Percentiles rank a stretch among this genome's conserved stretches.
Evolutionary conservation across 208 protist species (phyloP).

Genomic region (Leishmania tarentolae): DNA sequence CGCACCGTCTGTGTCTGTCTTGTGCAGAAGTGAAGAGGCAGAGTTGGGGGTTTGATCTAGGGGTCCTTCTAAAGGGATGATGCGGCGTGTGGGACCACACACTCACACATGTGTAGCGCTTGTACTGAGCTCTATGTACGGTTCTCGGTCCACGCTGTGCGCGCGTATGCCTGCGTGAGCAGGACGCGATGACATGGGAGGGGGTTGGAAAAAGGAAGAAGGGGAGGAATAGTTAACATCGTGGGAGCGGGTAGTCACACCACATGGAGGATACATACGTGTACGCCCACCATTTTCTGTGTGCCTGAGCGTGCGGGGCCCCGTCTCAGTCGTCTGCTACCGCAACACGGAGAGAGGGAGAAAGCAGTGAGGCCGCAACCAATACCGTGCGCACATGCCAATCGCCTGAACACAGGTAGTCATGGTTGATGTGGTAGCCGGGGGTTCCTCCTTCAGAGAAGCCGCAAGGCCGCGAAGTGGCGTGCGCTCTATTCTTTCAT

Average conservation of each 20-base stretch:
- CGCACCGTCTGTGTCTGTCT: constrained; percentile 8
- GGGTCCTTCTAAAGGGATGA: neutral
- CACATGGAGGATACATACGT: neutral
- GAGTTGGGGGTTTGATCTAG: neutral
- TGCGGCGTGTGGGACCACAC: neutral
- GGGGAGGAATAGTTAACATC: neutral
- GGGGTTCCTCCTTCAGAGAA: neutral
- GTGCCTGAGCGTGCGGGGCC: neutral
- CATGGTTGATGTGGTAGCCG: neutral
- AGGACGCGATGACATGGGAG: neutral
- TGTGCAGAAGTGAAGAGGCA: neutral
- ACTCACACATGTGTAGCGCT: neutral
- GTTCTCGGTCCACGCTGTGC: neutral
- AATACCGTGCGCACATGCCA: neutral
- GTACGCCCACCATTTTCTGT: neutral
- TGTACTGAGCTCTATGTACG: neutral
- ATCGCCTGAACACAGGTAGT: neutral
- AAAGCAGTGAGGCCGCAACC: neutral
- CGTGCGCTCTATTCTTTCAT: neutral
- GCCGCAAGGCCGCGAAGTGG: neutral
- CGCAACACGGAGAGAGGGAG: neutral
- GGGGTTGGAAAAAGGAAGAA: neutral
- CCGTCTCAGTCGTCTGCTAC: neutral
- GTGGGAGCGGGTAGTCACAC: too few species aligned
- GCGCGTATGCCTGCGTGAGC: neutral